Conservation (phyloP, 2,329 filamentous ascomycete genomes). For the Aspergillus ibericus region DNA sequence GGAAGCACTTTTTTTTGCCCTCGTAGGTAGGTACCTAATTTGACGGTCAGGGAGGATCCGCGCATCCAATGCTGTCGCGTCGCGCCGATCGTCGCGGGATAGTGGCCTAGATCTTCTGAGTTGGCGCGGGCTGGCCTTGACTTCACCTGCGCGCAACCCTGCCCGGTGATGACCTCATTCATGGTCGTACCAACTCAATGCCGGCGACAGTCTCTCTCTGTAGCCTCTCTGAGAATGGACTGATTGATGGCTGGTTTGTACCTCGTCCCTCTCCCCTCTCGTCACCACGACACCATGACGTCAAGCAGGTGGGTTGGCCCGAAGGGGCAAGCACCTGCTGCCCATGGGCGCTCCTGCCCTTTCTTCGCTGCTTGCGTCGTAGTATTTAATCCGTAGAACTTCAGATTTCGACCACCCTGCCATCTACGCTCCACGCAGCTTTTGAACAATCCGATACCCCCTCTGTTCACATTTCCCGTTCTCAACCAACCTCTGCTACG, state of each 20-base stretch:
- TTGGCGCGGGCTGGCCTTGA: not conserved
- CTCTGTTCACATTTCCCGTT: not conserved
- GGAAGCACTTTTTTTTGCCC: no score
- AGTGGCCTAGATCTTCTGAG: not conserved
- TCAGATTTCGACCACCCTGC: not conserved
- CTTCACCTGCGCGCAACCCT: not conserved
- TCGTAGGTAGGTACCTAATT: no score
- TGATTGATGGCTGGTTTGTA: not conserved
- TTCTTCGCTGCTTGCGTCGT: not conserved
- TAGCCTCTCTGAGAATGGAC: not conserved
- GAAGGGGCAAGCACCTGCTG: not conserved
- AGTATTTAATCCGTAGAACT: not conserved
- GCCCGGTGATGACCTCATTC: not conserved
- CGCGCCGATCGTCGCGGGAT: not conserved
- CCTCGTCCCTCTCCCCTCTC: not conserved
- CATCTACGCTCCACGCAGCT: not conserved
- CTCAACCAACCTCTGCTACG: not conserved
- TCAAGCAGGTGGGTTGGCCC: slow-evolving; percentile 5
- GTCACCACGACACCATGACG: slow-evolving; percentile 10
- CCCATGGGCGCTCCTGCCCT: not conserved
- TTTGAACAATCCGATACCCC: not conserved
- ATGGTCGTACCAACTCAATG: not conserved
- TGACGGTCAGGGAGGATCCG: not conserved
- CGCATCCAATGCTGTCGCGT: not conserved
- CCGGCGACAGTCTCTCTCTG: not conserved